These are phyloP conservation scores for Furcasterigmium furcatum DNA, from an alignment of 2,329 filamentous ascomycete genomes.

Conservation along the genomic window DNA sequence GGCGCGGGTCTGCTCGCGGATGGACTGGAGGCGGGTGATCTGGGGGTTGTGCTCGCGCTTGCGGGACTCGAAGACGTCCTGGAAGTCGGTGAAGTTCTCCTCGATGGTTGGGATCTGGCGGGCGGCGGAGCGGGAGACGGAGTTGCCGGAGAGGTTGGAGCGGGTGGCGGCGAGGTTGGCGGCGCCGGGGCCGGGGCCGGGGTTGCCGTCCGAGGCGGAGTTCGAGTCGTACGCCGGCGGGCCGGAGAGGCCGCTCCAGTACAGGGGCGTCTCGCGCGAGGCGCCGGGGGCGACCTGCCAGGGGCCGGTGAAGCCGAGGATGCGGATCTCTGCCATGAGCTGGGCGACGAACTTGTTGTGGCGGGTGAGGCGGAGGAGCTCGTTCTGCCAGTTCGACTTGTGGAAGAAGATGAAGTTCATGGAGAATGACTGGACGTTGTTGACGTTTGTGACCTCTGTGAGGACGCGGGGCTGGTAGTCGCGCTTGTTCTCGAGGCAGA, in stretches of 20 bases:
- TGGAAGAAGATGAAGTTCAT: constrained; percentile 97
- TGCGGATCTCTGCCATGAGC: constrained; percentile 80
- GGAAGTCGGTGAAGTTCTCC: constrained; percentile 33
- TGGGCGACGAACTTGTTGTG: constrained; percentile 95
- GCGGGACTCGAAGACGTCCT: constrained; percentile 42
- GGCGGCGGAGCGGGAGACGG: constrained; percentile 5
- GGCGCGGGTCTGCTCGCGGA: constrained; percentile 9
- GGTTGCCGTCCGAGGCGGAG: constrained; percentile 10
- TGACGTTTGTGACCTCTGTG: constrained; percentile 76
- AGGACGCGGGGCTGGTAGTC: constrained; percentile 86
- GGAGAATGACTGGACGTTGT: constrained; percentile 79
- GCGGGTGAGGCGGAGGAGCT: constrained; percentile 81
- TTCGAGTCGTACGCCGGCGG: constrained; percentile 30
- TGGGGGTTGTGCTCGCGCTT: constrained; percentile 29
- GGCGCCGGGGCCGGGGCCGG: constrained; percentile 9
- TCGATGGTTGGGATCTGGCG: constrained; percentile 21
- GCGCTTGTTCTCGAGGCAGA: constrained; percentile 80
- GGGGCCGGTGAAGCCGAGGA: constrained; percentile 82
- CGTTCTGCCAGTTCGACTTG: constrained; percentile 96
- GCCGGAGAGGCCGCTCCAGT: constrained; percentile 32
- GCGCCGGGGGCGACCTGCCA: constrained; percentile 58
- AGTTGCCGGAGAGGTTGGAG: constrained; percentile 11
- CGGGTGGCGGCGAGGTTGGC: not conserved
- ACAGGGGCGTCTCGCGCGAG: constrained; percentile 66
- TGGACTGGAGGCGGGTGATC: constrained; percentile 10